These are phyloP conservation scores for Adansonia rubrostipa DNA, from an alignment of 441 rosid genomes.

Conservation along the genomic window DNA sequence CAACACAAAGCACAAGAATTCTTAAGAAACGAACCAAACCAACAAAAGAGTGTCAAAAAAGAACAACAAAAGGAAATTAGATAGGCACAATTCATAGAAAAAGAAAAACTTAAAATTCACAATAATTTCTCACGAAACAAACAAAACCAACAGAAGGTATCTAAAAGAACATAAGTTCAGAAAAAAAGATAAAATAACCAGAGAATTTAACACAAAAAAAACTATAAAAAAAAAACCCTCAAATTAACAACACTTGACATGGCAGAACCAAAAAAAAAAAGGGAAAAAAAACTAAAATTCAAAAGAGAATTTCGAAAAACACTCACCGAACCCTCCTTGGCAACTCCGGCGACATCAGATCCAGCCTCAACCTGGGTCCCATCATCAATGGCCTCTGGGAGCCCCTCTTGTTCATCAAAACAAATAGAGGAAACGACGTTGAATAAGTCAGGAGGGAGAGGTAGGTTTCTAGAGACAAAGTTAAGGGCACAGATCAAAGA, in stretches of 20 bases:
- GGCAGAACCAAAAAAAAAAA: slow-evolving; percentile 27
- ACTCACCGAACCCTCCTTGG: slow-evolving; percentile 53
- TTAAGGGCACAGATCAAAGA: slow-evolving; percentile 85
- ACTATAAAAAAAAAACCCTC: not conserved
- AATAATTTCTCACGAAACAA: slow-evolving; percentile 1
- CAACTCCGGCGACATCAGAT: slow-evolving; percentile 30
- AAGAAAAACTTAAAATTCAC: slow-evolving; percentile 26
- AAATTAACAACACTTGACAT: slow-evolving; percentile 32
- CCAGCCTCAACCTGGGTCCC: slow-evolving; percentile 31
- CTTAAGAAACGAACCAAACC: too few relatives aligned
- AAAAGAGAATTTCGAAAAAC: slow-evolving; percentile 27
- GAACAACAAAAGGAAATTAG: too few relatives aligned
- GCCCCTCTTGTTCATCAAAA: slow-evolving; percentile 38
- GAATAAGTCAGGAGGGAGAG: slow-evolving; percentile 79
- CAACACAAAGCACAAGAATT: too few relatives aligned
- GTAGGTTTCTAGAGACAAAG: slow-evolving; percentile 88
- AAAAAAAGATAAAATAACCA: not conserved
- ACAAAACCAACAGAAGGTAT: slow-evolving; percentile 11
- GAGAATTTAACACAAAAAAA: slow-evolving; percentile 4
- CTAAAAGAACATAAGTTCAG: slow-evolving; percentile 2
- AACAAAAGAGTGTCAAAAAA: too few relatives aligned
- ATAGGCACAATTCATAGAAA: slow-evolving; percentile 14
- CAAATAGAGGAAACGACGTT: slow-evolving; percentile 75
- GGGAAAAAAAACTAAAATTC: slow-evolving; percentile 22
- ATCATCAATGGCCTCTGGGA: slow-evolving; percentile 17